Base-by-base conservation (phyloP, 2,329 filamentous ascomycete species). In the Penicillium sp. region DNA sequence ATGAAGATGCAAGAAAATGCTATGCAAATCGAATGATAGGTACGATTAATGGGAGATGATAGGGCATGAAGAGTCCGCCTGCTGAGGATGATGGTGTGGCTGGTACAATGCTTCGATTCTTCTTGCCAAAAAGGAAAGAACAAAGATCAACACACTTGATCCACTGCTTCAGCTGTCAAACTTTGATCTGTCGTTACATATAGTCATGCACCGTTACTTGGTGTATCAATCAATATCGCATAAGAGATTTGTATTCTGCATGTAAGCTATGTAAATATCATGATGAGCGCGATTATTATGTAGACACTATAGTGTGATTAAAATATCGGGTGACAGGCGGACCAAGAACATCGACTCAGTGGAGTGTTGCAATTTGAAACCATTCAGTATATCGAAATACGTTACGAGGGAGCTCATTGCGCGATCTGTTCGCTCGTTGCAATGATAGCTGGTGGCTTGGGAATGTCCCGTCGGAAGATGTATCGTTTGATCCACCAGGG, bases 401-500 rank as follows among this genome's bases (percentile, higher is more conserved):
- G 34, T 7, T 7, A 2, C 16, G 13, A 9, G 23, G 3, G 2
- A 9, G 13, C 13, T 34, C 42, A 49, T 5, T 13, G 34, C 13
- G 19, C 11, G 36, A 49, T 49, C 34, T 58, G 39, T 3, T 61
- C 56, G 0, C 59, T 56, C 3, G 59, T 59, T 4, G 63, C 63
- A 30, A 67, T 67, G 13, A 67, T 65, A 1, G 60, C 39, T 1
- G 62, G 62, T 5, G 64, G 64, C 39, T 54, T 54, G 19, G 56
- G 66, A 7, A 76, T 74, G 8, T 74, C 66, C 63, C 79, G 74
- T 35, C 78, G 73, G 27, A 86, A 64, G 16, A 87, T 67, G 65
- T 80, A 83, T 18, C 81, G 76, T 68, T 79, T 83, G 64, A 83
- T 70, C 76, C 81, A 87, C 74, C 78, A 87, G 0, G 84, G 85